phyloP scores from a whole-genome alignment of 805 yeast species.

The Ogataea pini region DNA sequence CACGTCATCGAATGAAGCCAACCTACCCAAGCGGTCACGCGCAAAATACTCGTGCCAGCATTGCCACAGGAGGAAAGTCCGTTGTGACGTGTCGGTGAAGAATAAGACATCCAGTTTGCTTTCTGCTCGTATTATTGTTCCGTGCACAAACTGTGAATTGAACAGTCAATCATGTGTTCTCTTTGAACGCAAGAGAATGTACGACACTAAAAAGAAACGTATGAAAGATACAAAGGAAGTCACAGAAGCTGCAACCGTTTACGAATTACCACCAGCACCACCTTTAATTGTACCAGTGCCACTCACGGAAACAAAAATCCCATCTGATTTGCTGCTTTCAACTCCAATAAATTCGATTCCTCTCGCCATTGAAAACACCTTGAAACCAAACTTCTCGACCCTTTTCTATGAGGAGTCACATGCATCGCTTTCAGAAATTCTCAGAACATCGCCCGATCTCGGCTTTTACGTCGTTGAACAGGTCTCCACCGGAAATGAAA shows the following conservation, averaged over 20 bases:
- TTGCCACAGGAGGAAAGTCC: constrained; percentile 69
- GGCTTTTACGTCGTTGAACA: neutral
- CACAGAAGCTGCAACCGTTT: neutral
- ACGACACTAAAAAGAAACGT: constrained; percentile 18
- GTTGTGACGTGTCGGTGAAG: constrained; percentile 64
- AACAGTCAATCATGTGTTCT: constrained; percentile 12
- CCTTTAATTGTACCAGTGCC: neutral
- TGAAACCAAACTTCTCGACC: constrained; percentile 5
- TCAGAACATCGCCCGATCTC: constrained; percentile 7
- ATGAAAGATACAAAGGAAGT: neutral
- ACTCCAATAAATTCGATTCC: neutral
- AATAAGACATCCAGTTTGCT: constrained; percentile 76
- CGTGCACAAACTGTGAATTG: constrained; percentile 20
- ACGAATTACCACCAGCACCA: neutral
- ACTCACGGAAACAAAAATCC: neutral
- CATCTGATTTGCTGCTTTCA: neutral
- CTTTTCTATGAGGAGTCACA: constrained; percentile 1
- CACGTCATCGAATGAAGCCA: neutral
- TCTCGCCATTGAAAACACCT: neutral
- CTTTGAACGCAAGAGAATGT: constrained; percentile 19
- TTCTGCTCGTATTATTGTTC: constrained; percentile 49
- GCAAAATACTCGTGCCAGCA: constrained; percentile 69
- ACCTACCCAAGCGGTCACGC: constrained; percentile 45
- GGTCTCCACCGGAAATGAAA: neutral
- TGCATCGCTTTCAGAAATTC: constrained; percentile 5